Evolutionary conservation across 148 eudicot genomes (phyloP).

Genomic region (Vaccinium corymbosum): DNA sequence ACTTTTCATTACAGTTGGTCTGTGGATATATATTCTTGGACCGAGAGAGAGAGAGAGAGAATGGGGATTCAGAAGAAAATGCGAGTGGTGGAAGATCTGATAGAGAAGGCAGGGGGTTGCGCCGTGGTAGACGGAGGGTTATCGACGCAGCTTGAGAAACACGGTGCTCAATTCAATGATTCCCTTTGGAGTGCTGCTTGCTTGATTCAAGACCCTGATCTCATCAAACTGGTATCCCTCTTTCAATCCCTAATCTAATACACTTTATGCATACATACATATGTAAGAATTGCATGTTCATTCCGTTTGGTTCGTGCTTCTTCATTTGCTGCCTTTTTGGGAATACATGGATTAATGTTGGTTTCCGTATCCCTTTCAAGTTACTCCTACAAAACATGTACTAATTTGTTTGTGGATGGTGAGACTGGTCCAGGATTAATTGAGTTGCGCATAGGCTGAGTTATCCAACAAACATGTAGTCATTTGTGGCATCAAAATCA

Average conservation of each 20-base stretch:
- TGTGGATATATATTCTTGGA: neutral
- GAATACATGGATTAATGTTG: neutral
- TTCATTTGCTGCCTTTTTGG: neutral
- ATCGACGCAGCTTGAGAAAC: conserved; percentile 70
- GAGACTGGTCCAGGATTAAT: too few relatives aligned
- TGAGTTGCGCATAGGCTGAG: too few relatives aligned
- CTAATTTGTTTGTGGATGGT: too few relatives aligned
- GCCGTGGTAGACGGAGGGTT: conserved; percentile 77
- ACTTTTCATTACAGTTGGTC: neutral
- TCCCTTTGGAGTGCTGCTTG: conserved; percentile 81
- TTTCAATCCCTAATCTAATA: too few relatives aligned
- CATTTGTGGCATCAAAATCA: neutral
- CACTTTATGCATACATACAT: neutral
- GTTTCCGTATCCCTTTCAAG: neutral
- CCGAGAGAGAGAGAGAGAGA: neutral
- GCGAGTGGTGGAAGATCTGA: conserved; percentile 50
- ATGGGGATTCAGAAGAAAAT: conserved; percentile 24
- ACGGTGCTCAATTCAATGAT: conserved; percentile 68
- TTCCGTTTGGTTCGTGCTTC: neutral
- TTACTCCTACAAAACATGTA: neutral
- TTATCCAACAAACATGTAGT: too few relatives aligned
- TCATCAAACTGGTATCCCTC: conserved; percentile 47
- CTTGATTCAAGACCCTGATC: conserved; percentile 62
- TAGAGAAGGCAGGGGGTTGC: conserved; percentile 67
- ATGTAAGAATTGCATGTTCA: neutral